Evolutionary conservation across 768 basidiomycete species (phyloP), one percentile per base, ranked within the genome.

Genomic region (Mycena albidolilacea): DNA sequence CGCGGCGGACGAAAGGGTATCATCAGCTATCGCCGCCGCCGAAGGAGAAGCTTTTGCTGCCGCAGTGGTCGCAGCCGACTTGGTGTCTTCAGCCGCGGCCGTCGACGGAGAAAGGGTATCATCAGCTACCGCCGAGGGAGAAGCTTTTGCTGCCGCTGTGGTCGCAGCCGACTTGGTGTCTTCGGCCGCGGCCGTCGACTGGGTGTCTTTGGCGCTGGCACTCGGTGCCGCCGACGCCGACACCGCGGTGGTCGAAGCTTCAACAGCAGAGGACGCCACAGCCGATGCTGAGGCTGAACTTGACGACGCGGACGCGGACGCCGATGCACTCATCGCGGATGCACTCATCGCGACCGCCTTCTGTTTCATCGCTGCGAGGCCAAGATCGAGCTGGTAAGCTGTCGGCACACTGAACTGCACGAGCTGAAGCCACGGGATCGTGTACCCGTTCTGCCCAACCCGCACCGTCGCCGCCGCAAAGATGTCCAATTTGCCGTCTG

Each of bases 401-500:
- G 90, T 89, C 15, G 90, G 86, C 8, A 92, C 90, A 57, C 78
- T 75, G 50, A 79, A 81, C 79, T 92, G 90, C 43, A 82, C 79
- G 62, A 93, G 82, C 64, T 92, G 86, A 72, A 93, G 80, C 91
- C 91, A 93, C 12, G 92, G 92, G 54, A 93, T 79, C 70, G 84
- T 82, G 76, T 93, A 93, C 19, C 91, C 91, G 21, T 86, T 86
- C 15, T 81, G 75, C 5, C 87, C 90, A 12, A 90, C 82, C 55
- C 82, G 79, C 21, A 85, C 79, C 2, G 91, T 92, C 30, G 83
- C 80, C 14, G 84, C 87, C 3, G 88, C 82, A 43, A 81, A 81
- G 23, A 93, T 81, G 72, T 94, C 92, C 67, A 93, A 82, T 44
- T 81, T 77, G 11, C 84, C 87, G 17, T 87, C 79, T 0, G 90